Base-by-base conservation (phyloP, 2,329 filamentous ascomycete genomes). In the Calonectria hawksworthii region DNA sequence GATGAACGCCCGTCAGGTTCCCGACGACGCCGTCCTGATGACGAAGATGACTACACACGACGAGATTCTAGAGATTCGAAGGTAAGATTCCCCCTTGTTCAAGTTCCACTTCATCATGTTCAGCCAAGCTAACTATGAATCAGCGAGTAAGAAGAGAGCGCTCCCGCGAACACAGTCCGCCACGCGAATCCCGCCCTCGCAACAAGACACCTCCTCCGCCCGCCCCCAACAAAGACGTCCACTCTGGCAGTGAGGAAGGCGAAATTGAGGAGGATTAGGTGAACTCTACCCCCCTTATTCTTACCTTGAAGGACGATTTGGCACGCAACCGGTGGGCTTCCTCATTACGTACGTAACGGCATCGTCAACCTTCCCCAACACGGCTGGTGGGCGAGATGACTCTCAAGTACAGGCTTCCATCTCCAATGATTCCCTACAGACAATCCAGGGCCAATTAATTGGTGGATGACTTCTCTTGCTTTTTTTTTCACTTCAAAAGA, bases 161-260 rank as follows among this genome's bases (percentile, higher is more conserved):
- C 68, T 85, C 86, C 80, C 91, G 90, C 86, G 92, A 93, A 86
- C 90, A 89, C 77, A 91, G 91, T 81, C 91, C 90, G 79, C 88
- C 88, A 79, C 89, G 88, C 83, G 91, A 93, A 82, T 84, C 83
- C 77, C 88, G 87, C 82, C 87, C 88, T 82, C 90, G 89, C 83
- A 90, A 89, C 84, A 93, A 89, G 85, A 90, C 90, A 65, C 90
- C 91, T 52, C 87, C 88, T 32, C 78, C 81, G 47, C 73, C 76
- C n/a, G 74, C 81, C 50, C 73, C 76, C n/a, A 74, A 77, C 47
- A 87, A 87, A 81, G 92, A 94, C 77, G 88, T 92, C 67, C 88
- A 89, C 63, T 91, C 89, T 74, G 97, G 97, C 68, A 98, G 96
- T 82, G 97, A 99, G 86, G 97, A 99, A 86, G 97, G 97, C 68